These are phyloP conservation scores for Boletus vermiculosoides DNA, from an alignment of 768 basidiomycete species.

Conservation along the genomic window DNA sequence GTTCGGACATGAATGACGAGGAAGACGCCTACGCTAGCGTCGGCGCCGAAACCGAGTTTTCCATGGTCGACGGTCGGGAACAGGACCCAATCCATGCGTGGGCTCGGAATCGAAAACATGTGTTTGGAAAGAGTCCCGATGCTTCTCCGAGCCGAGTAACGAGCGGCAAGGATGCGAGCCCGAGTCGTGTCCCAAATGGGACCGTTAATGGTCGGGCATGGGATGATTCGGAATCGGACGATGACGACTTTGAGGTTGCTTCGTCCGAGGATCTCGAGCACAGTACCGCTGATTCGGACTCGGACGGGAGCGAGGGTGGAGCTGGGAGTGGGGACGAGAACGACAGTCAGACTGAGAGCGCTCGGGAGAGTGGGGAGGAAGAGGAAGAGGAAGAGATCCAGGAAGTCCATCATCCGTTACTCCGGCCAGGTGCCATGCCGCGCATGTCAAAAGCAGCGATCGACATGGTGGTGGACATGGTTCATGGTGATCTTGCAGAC, in stretches of 20 bases:
- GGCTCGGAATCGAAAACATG: constrained; percentile 54
- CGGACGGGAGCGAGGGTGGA: constrained; percentile 29
- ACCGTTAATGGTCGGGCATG: constrained; percentile 28
- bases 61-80: constrained; percentile 70
- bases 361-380: constrained; percentile 3
- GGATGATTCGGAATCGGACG: constrained; percentile 37
- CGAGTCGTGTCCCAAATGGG: constrained; percentile 4
- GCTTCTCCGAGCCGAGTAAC: not conserved
- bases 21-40: constrained; percentile 40
- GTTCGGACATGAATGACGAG: not conserved
- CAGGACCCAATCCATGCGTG: constrained; percentile 63
- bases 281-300: constrained; percentile 34
- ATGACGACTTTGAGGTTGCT: constrained; percentile 34
- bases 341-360: no score
- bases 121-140: constrained; percentile 47
- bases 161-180: constrained; percentile 1
- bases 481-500: constrained; percentile 51
- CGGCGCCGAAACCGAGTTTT: constrained; percentile 62
- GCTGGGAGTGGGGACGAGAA: constrained; percentile 25
- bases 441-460: constrained; percentile 65
- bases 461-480: constrained; percentile 63
- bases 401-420: constrained; percentile 57
- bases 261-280: constrained; percentile 47
- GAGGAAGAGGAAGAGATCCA: constrained; percentile 49
- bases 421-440: constrained; percentile 67